phyloP scores from a whole-genome alignment of 73 alveolate species.

The Stentor roeselii region DNA sequence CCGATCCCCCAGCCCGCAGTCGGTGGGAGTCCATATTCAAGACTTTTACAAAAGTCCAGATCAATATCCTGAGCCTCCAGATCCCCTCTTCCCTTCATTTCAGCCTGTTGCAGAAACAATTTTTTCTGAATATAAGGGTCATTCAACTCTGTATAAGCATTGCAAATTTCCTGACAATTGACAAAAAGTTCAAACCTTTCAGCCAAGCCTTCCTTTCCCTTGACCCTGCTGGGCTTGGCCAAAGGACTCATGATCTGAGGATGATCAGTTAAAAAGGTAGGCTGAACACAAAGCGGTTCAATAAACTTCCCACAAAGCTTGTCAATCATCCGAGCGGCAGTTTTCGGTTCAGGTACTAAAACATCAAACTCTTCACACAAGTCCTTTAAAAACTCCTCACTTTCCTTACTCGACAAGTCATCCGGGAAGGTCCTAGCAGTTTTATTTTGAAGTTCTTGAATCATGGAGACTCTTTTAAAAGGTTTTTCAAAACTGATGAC shows the following conservation, averaged over 20 bases:
- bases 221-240: constrained; percentile 85
- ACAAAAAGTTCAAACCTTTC: constrained; percentile 97
- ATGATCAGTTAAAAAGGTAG: constrained; percentile 91
- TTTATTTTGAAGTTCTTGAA: constrained; percentile 77
- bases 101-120: constrained; percentile 77
- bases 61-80: constrained; percentile 94
- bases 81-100: constrained; percentile 90
- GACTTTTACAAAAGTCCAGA: constrained; percentile 85
- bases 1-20: constrained; percentile 99
- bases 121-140: constrained; percentile 93
- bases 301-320: constrained; percentile 89
- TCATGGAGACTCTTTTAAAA: constrained; percentile 88
- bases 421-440: constrained; percentile 73
- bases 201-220: constrained; percentile 63
- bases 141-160: constrained; percentile 97
- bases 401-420: constrained; percentile 67
- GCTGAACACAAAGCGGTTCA: constrained; percentile 84
- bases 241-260: constrained; percentile 94
- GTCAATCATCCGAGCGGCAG: constrained; percentile 87
- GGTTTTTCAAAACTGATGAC: constrained; percentile 96
- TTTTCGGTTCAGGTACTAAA: constrained; percentile 82
- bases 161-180: constrained; percentile 87
- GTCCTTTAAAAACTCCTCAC: constrained; percentile 59
- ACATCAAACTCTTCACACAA: constrained; percentile 74
- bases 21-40: constrained; percentile 98